Evolutionary conservation across 2,329 filamentous ascomycete genomes (phyloP), one percentile per base, ranked within the genome.

Genomic region (Ophiostoma perfectum): DNA sequence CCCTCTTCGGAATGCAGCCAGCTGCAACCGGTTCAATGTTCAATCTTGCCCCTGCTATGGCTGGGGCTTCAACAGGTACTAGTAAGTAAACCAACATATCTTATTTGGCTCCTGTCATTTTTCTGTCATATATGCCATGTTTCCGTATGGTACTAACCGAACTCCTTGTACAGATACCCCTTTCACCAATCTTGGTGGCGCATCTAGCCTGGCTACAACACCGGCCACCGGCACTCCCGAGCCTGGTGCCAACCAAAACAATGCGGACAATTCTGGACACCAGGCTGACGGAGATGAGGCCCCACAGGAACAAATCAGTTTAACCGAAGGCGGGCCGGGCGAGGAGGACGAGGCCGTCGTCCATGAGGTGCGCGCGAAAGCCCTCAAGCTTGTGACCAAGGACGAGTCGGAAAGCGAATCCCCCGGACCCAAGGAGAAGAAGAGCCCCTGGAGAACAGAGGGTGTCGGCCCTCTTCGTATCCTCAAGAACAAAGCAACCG

Each of bases 331-430:
- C 68, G 86, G 86, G 16, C 84, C 87, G 55, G 88, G 88, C 38
- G 90, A 93, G 76, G 88, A 90, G 75, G 84, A 91, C 69, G 91
- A 95, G 76, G 83, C 86, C 44, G 81, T 88, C 49, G 76, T 93
- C 27, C 84, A 90, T 76, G 89, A 94, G 75, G 83, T 90, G 14
- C 86, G 88, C 38, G 87, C 88, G 62, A 92, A 91, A 77, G 89
- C 86, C 12, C 78, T 89, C 71, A 89, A 89, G 76, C 86, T 87
- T 73, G 78, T 82, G 55, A 78, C 80, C 7, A 78, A 78, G 5
- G 76, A 78, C n/a, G 79, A 79, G 8, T 78, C 75, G 36, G 82
- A 83, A 14, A 78, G 78, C 14, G 80, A 82, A 39, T 79, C 81
- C n/a, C 80, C 80, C 39, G 76, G 74, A 3, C 70, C 74, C 38